phyloP scores from a whole-genome alignment of 148 eudicot species.

The Cornus controversa region DNA sequence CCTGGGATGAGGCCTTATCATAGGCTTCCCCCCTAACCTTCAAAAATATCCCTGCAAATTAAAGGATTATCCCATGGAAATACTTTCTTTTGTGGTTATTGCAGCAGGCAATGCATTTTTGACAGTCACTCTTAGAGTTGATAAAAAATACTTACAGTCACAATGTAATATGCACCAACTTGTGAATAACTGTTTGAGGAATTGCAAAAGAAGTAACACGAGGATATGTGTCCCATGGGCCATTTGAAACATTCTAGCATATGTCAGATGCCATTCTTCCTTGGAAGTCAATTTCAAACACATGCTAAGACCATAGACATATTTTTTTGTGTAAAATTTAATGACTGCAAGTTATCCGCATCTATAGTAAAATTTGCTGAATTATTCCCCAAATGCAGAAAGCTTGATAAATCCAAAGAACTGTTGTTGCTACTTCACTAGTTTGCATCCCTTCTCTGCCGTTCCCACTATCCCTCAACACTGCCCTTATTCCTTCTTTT shows the following conservation, averaged over 20 bases:
- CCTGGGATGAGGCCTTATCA: not conserved
- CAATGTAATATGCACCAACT: not conserved
- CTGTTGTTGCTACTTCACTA: not conserved
- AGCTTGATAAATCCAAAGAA: not conserved
- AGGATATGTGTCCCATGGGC: not conserved
- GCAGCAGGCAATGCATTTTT: not conserved
- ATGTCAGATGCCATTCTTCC: not conserved
- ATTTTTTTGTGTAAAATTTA: too few relatives aligned
- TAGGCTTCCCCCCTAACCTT: not conserved
- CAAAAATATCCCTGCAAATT: too few relatives aligned
- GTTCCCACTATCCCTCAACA: too few relatives aligned
- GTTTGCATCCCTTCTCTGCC: constrained; percentile 2
- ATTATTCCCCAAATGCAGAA: constrained; percentile 8
- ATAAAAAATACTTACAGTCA: not conserved
- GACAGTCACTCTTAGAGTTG: not conserved
- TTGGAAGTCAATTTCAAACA: not conserved
- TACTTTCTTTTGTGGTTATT: not conserved
- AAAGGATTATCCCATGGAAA: not conserved
- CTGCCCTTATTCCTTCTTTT: not conserved
- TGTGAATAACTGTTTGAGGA: not conserved
- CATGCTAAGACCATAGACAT: not conserved
- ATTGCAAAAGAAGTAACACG: not conserved
- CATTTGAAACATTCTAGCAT: not conserved
- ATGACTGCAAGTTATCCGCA: not conserved
- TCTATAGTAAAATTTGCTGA: not conserved